A percentile compares a stretch with the other conserved stretches of the same genome.
Evolutionary conservation across 2,329 filamentous ascomycete genomes (phyloP).

Genomic region (Fusarium sp.): DNA sequence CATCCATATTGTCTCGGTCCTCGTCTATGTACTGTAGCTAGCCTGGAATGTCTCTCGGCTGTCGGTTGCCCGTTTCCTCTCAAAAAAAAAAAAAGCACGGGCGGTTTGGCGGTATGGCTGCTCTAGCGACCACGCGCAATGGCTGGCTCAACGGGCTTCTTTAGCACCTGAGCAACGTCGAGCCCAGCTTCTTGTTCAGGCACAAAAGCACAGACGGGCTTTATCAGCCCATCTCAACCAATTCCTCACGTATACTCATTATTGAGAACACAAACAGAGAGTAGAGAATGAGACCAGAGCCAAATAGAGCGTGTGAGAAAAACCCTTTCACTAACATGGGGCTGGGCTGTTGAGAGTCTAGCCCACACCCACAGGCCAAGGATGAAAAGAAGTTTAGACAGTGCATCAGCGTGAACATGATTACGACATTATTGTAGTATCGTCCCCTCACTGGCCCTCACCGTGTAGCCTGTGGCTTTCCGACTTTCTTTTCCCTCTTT

Average conservation of each 20-base stretch:
- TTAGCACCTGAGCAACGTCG: slow-evolving; percentile 5
- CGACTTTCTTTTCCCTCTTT: not conserved
- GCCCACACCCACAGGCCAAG: slow-evolving; percentile 20
- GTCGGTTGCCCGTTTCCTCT: slow-evolving; percentile 1
- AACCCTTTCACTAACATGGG: slow-evolving; percentile 3
- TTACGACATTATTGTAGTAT: slow-evolving; percentile 15
- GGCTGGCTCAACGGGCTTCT: not conserved
- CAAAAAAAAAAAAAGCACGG: not conserved
- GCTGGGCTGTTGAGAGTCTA: slow-evolving; percentile 22
- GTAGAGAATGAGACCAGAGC: not conserved
- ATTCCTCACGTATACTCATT: too few species aligned
- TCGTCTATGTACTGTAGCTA: not conserved
- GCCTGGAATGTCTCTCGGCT: slow-evolving; percentile 1
- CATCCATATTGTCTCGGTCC: slow-evolving; percentile 2
- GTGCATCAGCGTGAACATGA: slow-evolving; percentile 4
- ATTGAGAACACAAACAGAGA: too few species aligned
- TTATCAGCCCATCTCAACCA: not conserved
- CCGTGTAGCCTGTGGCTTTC: not conserved
- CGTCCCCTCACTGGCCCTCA: not conserved
- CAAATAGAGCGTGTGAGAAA: not conserved
- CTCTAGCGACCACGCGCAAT: not conserved
- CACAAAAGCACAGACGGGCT: slow-evolving; percentile 9
- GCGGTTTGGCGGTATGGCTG: slow-evolving; percentile 2
- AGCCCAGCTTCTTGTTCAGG: not conserved
- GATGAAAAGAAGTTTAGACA: slow-evolving; percentile 9